Evolutionary conservation across 495 filamentous ascomycete genomes (phyloP), one percentile per base, ranked within the genome.

Genomic region (Penicillium atrosanguineum): DNA sequence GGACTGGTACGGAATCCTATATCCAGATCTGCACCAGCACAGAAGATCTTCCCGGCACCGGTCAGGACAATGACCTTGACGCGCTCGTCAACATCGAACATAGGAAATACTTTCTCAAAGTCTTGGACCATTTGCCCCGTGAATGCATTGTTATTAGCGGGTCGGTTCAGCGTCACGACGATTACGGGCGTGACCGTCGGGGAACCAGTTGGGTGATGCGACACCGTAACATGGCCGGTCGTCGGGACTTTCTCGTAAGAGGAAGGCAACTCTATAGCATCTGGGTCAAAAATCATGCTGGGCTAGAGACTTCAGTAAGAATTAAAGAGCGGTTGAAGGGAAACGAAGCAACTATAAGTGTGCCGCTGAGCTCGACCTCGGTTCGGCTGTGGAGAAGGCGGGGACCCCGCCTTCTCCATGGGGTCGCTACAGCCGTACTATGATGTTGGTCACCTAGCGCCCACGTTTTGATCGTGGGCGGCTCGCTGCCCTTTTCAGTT

Each of bases 11-110:
- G 44, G 56, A 83, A 77, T 6, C 76, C 80, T 31, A 69, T 69
- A n/a, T 83, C 76, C n/a, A 86, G 64, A 66, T 87, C 85, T 23
- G 82, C 82, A n/a, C 85, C 83, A 8, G 83, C 83, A 59, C 83
- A 87, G 68, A 86, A 88, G 26, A 80, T 81, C 50, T 71, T 71
- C 19, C 83, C 83, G n/a, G 70, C 61, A 36, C 83, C 82, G 0
- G 84, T 85, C 12, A 87, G 56, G 6, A 86, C 75, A 31, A 86
- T 67, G 11, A 73, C 77, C 51, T 80, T 82, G 25, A 87, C 82
- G 15, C 79, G 75, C 15, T 77, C 71, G 47, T 83, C 79, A 50
- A 75, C 55, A 46, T 83, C 80, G 51, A 87, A 77, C 44, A 79
- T 64, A 37, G 67, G 54, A 67, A 81, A 86, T 37, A 79, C 74